phyloP scores from a whole-genome alignment of 2,329 filamentous ascomycete genomes.

The Talaromyces sp. region DNA sequence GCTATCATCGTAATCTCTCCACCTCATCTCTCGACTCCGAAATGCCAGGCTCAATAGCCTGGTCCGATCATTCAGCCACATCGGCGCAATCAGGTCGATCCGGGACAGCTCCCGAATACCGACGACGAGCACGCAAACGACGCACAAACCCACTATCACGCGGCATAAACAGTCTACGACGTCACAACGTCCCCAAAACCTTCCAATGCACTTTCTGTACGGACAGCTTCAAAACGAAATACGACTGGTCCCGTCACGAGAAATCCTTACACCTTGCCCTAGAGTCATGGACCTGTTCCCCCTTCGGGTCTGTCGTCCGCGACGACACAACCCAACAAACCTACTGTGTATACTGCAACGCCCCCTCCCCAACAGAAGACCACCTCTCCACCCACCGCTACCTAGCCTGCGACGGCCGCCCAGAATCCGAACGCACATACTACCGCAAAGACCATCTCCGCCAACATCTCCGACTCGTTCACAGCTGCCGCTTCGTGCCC shows the following conservation, averaged over 20 bases:
- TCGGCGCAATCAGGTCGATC: slow-evolving; percentile 6
- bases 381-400: slow-evolving; percentile 49
- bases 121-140: slow-evolving; percentile 10
- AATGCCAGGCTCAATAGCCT: neutral
- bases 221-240: slow-evolving; percentile 43
- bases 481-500: slow-evolving; percentile 46
- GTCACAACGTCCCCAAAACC: slow-evolving; percentile 3
- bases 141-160: slow-evolving; percentile 7
- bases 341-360: slow-evolving; percentile 48
- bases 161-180: neutral
- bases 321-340: neutral
- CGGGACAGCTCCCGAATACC: neutral
- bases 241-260: slow-evolving; percentile 47
- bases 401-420: slow-evolving; percentile 46
- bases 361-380: slow-evolving; percentile 40
- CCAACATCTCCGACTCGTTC: slow-evolving; percentile 52
- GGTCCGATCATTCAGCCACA: slow-evolving; percentile 11
- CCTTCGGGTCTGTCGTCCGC: neutral
- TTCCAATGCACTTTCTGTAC: slow-evolving; percentile 46
- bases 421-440: slow-evolving; percentile 48
- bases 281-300: slow-evolving; percentile 26
- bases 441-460: slow-evolving; percentile 55
- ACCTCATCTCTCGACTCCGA: slow-evolving; percentile 9
- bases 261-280: slow-evolving; percentile 44
- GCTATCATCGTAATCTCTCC: neutral